These are phyloP conservation scores for Chamaecrista fasciculata DNA, from an alignment of 306 rosid genomes.

Conservation along the genomic window DNA sequence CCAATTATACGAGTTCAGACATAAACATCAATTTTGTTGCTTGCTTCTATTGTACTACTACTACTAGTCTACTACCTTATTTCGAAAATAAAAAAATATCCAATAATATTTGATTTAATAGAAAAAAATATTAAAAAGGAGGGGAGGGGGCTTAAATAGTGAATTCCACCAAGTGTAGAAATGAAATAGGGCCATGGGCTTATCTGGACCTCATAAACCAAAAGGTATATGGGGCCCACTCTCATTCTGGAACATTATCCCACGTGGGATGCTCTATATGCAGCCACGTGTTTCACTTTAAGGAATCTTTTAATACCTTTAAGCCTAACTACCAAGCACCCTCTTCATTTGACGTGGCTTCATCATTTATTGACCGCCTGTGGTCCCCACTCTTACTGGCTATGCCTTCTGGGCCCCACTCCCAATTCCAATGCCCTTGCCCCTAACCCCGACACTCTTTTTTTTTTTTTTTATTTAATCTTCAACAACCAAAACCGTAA, in stretches of 20 bases:
- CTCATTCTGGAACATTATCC: conserved; percentile 24
- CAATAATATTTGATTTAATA: no score
- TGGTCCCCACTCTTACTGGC: conserved; percentile 34
- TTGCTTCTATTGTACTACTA: no score
- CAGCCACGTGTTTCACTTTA: conserved; percentile 34
- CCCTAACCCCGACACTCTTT: conserved; percentile 15
- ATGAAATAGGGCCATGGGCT: conserved; percentile 16
- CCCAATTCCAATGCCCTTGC: conserved; percentile 5
- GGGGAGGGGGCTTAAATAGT: neutral
- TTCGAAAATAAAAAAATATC: no score
- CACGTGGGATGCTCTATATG: conserved; percentile 30
- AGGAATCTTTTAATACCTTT: conserved; percentile 29
- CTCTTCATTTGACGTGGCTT: conserved; percentile 26
- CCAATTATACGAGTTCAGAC: neutral
- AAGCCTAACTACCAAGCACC: conserved; percentile 21
- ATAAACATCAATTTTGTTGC: no score
- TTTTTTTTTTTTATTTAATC: neutral
- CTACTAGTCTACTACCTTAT: no score
- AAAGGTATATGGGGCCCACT: conserved; percentile 23
- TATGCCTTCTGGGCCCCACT: conserved; percentile 34
- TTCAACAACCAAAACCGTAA: neutral
- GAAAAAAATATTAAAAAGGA: neutral
- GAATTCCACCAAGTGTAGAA: no score
- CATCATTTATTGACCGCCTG: conserved; percentile 42
- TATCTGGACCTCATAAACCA: conserved; percentile 37